A percentile compares a stretch with the other conserved stretches of the same genome.
Conservation (phyloP, 352 stramenopile species). For the Elongisporangium anandrum region DNA sequence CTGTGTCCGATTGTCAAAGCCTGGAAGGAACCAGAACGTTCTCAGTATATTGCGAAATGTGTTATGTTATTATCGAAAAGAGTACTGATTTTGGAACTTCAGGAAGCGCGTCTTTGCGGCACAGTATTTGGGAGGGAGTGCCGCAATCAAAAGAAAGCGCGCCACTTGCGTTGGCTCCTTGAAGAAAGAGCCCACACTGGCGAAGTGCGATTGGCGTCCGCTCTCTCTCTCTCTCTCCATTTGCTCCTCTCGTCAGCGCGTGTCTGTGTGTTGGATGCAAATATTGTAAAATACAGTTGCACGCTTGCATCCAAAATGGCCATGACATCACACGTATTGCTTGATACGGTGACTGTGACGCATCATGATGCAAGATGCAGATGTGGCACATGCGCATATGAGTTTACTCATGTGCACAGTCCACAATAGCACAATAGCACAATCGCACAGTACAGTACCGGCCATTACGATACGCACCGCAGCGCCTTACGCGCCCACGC, state of each 20-base stretch:
- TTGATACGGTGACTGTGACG: neutral
- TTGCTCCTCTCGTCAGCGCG: slow-evolving; percentile 8
- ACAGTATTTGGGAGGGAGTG: too few relatives aligned
- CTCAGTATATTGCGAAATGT: neutral
- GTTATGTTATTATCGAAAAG: neutral
- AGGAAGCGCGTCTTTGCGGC: neutral
- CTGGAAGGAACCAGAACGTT: neutral
- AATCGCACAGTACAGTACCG: neutral
- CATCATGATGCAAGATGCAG: neutral
- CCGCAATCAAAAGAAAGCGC: neutral
- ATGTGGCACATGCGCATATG: neutral
- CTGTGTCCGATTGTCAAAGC: neutral
- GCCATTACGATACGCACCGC: neutral
- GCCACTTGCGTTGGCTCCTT: neutral
- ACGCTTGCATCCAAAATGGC: neutral
- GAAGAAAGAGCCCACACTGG: neutral
- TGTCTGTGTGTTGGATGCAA: slow-evolving; percentile 2
- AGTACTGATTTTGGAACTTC: neutral
- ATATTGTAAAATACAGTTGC: neutral
- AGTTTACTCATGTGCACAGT: neutral
- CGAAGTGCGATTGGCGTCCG: neutral
- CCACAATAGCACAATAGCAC: neutral
- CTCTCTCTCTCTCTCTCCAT: neutral
- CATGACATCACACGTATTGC: neutral
- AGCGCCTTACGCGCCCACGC: neutral